Evolutionary conservation across 2,329 filamentous ascomycete genomes (phyloP).

Genomic region (Bisporella sp.): DNA sequence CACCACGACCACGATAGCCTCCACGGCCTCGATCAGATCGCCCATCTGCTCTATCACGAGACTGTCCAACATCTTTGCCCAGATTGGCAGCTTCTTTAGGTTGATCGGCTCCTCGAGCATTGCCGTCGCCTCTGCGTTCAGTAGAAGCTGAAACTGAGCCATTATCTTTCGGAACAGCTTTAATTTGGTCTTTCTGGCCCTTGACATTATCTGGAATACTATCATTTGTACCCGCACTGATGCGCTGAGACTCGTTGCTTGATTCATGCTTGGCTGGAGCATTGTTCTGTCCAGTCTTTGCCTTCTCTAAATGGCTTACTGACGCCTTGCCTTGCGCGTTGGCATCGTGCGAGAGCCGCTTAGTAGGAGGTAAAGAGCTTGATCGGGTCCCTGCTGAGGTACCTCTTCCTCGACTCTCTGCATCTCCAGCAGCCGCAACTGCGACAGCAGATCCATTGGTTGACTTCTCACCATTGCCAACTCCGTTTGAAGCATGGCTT

Average conservation of each 20-base stretch:
- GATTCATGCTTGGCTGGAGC: conserved; percentile 16
- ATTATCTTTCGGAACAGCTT: conserved; percentile 13
- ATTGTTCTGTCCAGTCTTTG: conserved; percentile 7
- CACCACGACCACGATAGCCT: conserved; percentile 36
- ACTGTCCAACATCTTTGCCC: conserved; percentile 19
- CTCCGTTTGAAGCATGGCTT: conserved; percentile 18
- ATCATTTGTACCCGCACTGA: conserved; percentile 17
- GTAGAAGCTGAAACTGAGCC: conserved; percentile 14
- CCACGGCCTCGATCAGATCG: conserved; percentile 37
- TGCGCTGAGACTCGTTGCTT: conserved; percentile 23
- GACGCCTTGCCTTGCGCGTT: conserved; percentile 21
- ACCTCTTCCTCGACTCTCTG: conserved; percentile 18
- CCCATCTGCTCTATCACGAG: conserved; percentile 30
- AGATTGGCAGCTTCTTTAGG: conserved; percentile 18
- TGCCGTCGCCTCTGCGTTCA: conserved; percentile 26
- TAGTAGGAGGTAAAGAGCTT: conserved; percentile 24
- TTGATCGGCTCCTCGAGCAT: conserved; percentile 20
- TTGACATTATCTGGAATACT: conserved; percentile 14
- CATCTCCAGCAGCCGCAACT: conserved; percentile 8
- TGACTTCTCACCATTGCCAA: conserved; percentile 20
- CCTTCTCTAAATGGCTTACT: conserved; percentile 18
- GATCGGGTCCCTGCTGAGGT: conserved; percentile 13
- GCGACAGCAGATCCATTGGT: conserved; percentile 8
- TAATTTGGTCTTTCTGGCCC: conserved; percentile 12
- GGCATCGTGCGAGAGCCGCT: conserved; percentile 16